These are phyloP conservation scores for Metschnikowia arizonensis DNA, from an alignment of 805 yeast species.

Conservation along the genomic window DNA sequence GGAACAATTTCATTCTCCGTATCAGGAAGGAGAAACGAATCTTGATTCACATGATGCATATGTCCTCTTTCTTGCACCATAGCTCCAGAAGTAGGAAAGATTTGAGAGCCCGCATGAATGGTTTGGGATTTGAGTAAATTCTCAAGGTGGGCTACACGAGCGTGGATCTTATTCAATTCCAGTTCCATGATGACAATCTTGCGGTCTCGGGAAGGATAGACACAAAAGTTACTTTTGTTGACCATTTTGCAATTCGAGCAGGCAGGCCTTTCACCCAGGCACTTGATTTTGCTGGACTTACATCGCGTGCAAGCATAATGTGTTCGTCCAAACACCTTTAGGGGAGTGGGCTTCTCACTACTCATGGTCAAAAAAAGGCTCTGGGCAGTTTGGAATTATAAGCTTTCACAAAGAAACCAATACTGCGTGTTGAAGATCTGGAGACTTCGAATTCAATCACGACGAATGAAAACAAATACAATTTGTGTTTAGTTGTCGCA, in stretches of 20 bases:
- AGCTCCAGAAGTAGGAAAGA: slow-evolving; percentile 1
- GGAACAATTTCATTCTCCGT: slow-evolving; percentile 26
- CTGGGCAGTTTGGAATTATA: background rate
- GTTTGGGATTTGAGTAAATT: slow-evolving; percentile 13
- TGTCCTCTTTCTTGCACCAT: slow-evolving; percentile 8
- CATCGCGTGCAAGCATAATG: slow-evolving; percentile 44
- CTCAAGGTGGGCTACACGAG: slow-evolving; percentile 29
- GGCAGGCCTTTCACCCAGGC: slow-evolving; percentile 41
- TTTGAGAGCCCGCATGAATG: slow-evolving; percentile 6
- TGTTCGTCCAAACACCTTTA: slow-evolving; percentile 39
- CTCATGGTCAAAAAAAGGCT: slow-evolving; percentile 6
- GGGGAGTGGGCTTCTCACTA: slow-evolving; percentile 23
- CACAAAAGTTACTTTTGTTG: slow-evolving; percentile 30
- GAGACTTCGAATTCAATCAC: background rate
- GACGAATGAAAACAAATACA: background rate
- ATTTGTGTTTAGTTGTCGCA: background rate
- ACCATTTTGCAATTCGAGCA: slow-evolving; percentile 38
- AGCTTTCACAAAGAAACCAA: background rate
- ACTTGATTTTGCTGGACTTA: slow-evolving; percentile 36
- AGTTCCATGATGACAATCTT: slow-evolving; percentile 42
- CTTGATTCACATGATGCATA: slow-evolving; percentile 14
- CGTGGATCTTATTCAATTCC: slow-evolving; percentile 34
- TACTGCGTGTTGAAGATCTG: background rate
- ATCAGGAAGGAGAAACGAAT: slow-evolving; percentile 25
- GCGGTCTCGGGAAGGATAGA: slow-evolving; percentile 37